Evolutionary conservation across 768 basidiomycete species (phyloP).

Genomic region (Paxillus rubicundulus): DNA sequence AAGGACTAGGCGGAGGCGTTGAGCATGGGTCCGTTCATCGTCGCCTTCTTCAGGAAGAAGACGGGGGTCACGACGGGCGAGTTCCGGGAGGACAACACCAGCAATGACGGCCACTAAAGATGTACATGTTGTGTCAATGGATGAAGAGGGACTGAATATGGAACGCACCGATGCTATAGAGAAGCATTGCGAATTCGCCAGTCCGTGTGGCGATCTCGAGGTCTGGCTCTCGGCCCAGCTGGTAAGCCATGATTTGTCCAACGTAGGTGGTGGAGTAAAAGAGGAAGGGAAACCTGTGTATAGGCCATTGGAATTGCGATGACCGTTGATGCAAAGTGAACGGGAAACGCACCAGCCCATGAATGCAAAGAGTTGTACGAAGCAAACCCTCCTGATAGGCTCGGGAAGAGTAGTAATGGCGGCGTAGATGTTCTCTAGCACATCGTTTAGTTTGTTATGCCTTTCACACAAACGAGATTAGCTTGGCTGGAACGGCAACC

Average conservation of each 20-base stretch:
- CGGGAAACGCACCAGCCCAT: constrained; percentile 78
- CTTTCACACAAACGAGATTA: constrained; percentile 7
- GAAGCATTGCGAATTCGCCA: constrained; percentile 85
- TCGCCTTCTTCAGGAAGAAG: constrained; percentile 67
- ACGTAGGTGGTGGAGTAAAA: constrained; percentile 95
- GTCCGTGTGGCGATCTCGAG: constrained; percentile 79
- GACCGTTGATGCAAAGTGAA: neutral
- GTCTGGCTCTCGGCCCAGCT: constrained; percentile 71
- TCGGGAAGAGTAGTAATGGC: constrained; percentile 76
- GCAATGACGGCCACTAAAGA: constrained; percentile 77
- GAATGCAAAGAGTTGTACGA: constrained; percentile 92
- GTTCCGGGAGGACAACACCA: constrained; percentile 75
- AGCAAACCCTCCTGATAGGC: constrained; percentile 85
- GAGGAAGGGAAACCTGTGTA: constrained; percentile 84
- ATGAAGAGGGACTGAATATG: neutral
- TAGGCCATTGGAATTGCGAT: constrained; percentile 9
- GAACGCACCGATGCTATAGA: constrained; percentile 78
- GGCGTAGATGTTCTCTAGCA: constrained; percentile 73
- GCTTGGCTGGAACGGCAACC: neutral
- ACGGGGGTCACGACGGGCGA: constrained; percentile 78
- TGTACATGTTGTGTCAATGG: neutral
- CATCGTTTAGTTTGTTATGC: constrained; percentile 60
- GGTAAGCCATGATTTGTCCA: constrained; percentile 89
- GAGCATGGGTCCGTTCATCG: constrained; percentile 72
- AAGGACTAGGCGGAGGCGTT: constrained; percentile 67